These are phyloP conservation scores for Pseudozyma sp. DNA, from an alignment of 1,284 basidiomycete species.

Conservation along the genomic window DNA sequence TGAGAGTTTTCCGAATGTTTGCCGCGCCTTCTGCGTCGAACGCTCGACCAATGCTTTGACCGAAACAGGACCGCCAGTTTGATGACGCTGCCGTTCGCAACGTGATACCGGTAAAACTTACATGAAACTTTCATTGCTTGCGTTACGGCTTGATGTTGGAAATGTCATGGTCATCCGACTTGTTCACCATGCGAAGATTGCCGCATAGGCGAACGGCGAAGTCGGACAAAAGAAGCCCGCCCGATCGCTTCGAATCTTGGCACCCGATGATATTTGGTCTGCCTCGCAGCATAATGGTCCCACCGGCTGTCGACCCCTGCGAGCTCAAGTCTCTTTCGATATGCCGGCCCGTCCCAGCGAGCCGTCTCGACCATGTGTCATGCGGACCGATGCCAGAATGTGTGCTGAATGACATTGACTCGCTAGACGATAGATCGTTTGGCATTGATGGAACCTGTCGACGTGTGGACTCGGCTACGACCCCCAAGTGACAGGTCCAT, in stretches of 20 bases:
- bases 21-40: neutral
- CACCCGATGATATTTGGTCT: no score
- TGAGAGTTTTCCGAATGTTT: no score
- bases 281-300: neutral
- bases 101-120: conserved; percentile 13
- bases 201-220: neutral
- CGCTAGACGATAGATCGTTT: neutral
- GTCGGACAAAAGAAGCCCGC: neutral
- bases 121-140: neutral
- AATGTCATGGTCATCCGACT: conserved; percentile 7
- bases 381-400: no score
- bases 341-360: no score
- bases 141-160: neutral
- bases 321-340: neutral
- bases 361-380: no score
- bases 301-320: conserved; percentile 6
- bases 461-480: neutral
- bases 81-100: conserved; percentile 5
- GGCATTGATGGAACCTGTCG: neutral
- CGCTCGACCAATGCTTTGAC: conserved; percentile 1
- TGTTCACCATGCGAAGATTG: conserved; percentile 1
- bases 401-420: no score
- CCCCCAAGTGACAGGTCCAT: neutral
- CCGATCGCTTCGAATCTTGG: no score
- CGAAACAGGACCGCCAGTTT: neutral